Base-by-base conservation (phyloP, 2,329 filamentous ascomycete species). In the Talaromyces islandicus region DNA sequence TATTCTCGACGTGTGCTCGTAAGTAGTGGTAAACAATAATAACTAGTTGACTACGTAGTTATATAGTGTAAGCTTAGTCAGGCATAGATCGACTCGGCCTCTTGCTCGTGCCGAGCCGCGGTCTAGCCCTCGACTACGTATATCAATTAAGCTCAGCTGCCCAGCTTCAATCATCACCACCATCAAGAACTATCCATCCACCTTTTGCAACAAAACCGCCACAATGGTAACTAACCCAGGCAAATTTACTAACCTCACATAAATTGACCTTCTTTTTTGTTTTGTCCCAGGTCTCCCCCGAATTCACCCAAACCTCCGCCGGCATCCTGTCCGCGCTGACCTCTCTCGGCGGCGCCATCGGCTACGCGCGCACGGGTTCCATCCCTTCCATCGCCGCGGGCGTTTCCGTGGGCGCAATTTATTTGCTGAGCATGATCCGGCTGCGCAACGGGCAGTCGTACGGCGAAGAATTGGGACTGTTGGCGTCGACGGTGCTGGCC, bases 321-420 rank as follows among this genome's bases (percentile, higher is more conserved):
- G 90, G 88, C 75, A 73, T 90, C 69, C 86, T 97, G 70, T 90
- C 89, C 63, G 82, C 86, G 64, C 82, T 97, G 61, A 97, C 92
- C 61, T 91, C 92, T 56, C 83, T 88, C 60, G 94, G 94, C 68
- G 94, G 94, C 65, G 88, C 90, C 62, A 89, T 90, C 71, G 94
- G 94, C 71, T 99, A 91, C 77, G 81, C 88, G 51, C 87, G 88
- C 73, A 94, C 92, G 0, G 85, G 91, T 61, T 97, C 92, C 25
- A 74, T 96, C 55, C 93, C 93, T 41, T 96, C 92, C 12, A 83
- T 97, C 67, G 86, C 85, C 12, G 94, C 94, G 14, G 94, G 94
- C 57, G 81, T 91, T 66, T 87, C 88, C 35, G 92, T 99, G 65
- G 94, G 94, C 52, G 77, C 81, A 17, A 77, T 91, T 62, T 89